Base-by-base conservation (phyloP, 768 basidiomycete genomes). In the Tubosaeta sp. region DNA sequence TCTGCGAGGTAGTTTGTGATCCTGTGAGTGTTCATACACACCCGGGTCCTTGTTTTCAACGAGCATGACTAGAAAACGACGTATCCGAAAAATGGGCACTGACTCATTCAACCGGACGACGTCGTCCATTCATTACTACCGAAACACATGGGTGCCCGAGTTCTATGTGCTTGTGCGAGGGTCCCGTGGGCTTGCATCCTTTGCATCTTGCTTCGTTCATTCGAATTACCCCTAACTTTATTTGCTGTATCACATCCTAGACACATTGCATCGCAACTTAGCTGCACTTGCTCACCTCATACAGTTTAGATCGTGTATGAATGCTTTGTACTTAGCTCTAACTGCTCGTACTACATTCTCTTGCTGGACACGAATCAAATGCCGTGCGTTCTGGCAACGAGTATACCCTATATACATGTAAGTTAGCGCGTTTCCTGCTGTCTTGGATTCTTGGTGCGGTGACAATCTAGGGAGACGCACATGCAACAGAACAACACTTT, bases 111-210 rank as follows among this genome's bases (percentile, higher is more conserved):
- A 8, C 25, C 33, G 2, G 25, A 46, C 10, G 62, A 64, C 12
- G 32, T 68, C 8, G 54, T 56, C 61, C 27, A 29, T 60, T 4
- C 67, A 67, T 50, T 63, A 66, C 43, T 68, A 68, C 44, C 50
- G 52, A n/a, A 59, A 56, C n/a, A 35, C 53, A 6, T 67, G 66
- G 66, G 43, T 67, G 4, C 66, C 66, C 29, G 66, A 67, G 33
- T 37, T 67, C 47, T 66, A 68, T 37, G 59, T 67, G 53, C 54
- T 62, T 4, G 54, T 58, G 34, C 62, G 55, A 63, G 41, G 54
- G 43, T 7, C n/a, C 6, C 9, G 9, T 4, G 16, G 14, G 27
- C 17, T 5, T 26, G 12, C 19, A 19, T 29, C 10, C 7, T 0
- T 41, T 19, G 17, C 31, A 11, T 9, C 22, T 14, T 12, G 0